Conservation (phyloP, 2,329 filamentous ascomycete genomes). For the Mycosphaerella sp. region DNA sequence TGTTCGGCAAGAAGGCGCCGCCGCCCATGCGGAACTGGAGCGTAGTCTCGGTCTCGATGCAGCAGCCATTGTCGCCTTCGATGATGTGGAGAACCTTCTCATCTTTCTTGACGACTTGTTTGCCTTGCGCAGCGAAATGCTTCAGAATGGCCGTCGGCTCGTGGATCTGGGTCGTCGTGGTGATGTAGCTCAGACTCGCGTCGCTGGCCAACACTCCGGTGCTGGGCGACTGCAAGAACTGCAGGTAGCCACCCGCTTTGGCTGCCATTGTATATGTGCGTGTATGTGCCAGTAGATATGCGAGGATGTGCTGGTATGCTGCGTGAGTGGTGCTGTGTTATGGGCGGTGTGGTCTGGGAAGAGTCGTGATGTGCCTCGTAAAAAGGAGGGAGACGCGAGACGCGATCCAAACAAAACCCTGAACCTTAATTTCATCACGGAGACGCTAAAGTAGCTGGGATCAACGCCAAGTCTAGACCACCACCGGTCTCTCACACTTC, state of each 20-base stretch:
- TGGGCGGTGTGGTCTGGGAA: not conserved
- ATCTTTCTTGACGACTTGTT: conserved; percentile 74
- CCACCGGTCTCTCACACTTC: too few relatives aligned
- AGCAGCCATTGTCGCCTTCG: conserved; percentile 63
- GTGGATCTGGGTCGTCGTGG: conserved; percentile 69
- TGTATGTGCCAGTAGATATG: not conserved
- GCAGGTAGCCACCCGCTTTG: conserved; percentile 41
- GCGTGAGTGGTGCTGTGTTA: not conserved
- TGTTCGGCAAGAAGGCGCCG: conserved; percentile 75
- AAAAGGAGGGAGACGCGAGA: not conserved
- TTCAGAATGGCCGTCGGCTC: conserved; percentile 72
- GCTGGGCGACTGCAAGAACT: conserved; percentile 42
- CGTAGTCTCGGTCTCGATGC: conserved; percentile 72
- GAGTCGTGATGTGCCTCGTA: too few relatives aligned
- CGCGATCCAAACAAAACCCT: not conserved
- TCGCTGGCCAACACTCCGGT: conserved; percentile 39
- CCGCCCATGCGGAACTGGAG: conserved; percentile 76
- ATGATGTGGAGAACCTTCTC: conserved; percentile 69
- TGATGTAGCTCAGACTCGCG: conserved; percentile 68
- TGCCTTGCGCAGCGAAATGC: conserved; percentile 65
- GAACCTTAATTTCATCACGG: too few relatives aligned
- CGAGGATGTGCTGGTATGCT: not conserved
- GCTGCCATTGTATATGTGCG: conserved; percentile 14
- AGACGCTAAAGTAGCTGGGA: too few relatives aligned
- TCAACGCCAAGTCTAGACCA: too few relatives aligned